phyloP scores from a whole-genome alignment of 1,284 basidiomycete genomes.

The Chiua sp. region DNA sequence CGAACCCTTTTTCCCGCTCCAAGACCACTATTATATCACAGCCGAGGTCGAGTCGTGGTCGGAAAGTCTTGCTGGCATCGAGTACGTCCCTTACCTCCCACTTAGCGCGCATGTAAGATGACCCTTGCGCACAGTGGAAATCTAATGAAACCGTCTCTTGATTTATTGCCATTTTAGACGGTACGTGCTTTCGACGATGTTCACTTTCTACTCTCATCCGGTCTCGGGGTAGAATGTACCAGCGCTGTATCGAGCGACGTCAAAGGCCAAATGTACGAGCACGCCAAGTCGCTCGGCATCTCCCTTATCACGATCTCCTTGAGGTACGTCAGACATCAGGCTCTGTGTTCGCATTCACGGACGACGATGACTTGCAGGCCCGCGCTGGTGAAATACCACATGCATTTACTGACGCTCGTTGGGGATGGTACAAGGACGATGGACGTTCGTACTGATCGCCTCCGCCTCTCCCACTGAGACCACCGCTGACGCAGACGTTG shows the following conservation, averaged over 20 bases:
- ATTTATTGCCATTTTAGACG: constrained; percentile 84
- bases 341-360: background rate
- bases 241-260: constrained; percentile 97
- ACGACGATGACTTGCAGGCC: constrained; percentile 52
- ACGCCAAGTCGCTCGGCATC: constrained; percentile 91
- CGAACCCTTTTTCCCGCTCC: no score
- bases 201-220: background rate
- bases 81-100: constrained; percentile 58
- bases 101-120: background rate
- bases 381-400: constrained; percentile 85
- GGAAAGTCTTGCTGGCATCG: constrained; percentile 86
- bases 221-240: constrained; percentile 75
- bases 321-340: constrained; percentile 50
- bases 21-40: constrained; percentile 94
- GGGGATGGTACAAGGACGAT: constrained; percentile 66
- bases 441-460: constrained; percentile 60
- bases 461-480: background rate
- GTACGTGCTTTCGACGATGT: constrained; percentile 45
- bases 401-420: constrained; percentile 76
- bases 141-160: constrained; percentile 89
- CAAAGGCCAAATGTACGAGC: constrained; percentile 95
- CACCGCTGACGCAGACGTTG: background rate
- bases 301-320: constrained; percentile 93
- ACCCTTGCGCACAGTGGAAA: constrained; percentile 44
- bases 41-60: constrained; percentile 94